Percentiles rank a stretch among this genome's conserved stretches.
Conservation (phyloP, 768 basidiomycete genomes). For the Pholiota microspora region DNA sequence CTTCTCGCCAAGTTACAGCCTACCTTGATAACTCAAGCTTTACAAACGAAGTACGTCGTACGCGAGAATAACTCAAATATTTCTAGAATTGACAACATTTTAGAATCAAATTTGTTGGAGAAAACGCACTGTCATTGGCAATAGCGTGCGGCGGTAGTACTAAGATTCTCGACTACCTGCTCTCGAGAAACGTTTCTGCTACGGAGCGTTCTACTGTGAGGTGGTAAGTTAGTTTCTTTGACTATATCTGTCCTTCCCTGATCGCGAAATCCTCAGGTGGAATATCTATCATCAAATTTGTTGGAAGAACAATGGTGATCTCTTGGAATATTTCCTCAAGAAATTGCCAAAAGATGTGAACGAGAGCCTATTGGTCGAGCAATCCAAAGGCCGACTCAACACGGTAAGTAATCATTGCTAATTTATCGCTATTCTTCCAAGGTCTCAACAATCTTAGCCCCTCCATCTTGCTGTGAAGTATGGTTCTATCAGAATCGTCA, state of each 20-base stretch:
- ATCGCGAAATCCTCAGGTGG: constrained; percentile 33
- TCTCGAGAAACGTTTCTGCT: constrained; percentile 44
- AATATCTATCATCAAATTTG: constrained; percentile 57
- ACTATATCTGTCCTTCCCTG: neutral
- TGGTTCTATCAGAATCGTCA: constrained; percentile 26
- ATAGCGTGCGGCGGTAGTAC: constrained; percentile 25
- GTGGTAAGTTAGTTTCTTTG: constrained; percentile 34
- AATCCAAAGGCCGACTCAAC: constrained; percentile 42
- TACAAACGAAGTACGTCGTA: constrained; percentile 41
- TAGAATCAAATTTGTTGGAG: constrained; percentile 45
- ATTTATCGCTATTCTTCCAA: neutral
- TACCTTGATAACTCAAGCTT: constrained; percentile 35
- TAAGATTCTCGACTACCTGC: constrained; percentile 47
- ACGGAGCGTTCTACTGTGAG: constrained; percentile 36
- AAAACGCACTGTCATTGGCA: constrained; percentile 45
- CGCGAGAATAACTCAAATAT: neutral
- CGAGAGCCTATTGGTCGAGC: constrained; percentile 41
- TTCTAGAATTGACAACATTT: neutral
- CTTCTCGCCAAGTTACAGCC: constrained; percentile 42
- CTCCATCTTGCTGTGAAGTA: constrained; percentile 50
- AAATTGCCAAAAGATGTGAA: constrained; percentile 51
- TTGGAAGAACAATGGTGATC: constrained; percentile 20
- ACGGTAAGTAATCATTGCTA: constrained; percentile 33
- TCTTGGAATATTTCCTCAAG: constrained; percentile 42
- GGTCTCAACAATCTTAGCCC: constrained; percentile 36